These are phyloP conservation scores for Tetrahymena thermophila DNA, from an alignment of 73 alveolate genomes.

Conservation along the genomic window DNA sequence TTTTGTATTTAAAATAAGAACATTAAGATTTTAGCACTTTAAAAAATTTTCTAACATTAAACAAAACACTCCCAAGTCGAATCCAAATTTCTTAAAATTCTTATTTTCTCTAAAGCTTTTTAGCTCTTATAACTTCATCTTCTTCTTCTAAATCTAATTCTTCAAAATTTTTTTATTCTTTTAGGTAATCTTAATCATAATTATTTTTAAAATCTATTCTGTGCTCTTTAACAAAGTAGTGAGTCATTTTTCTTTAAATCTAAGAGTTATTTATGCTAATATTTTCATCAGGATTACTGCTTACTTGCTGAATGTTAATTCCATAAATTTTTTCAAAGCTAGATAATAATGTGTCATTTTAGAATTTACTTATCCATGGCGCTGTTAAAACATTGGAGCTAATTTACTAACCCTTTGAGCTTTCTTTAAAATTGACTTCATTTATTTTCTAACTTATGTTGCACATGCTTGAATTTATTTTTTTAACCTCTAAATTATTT, in stretches of 20 bases:
- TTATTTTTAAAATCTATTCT: background rate
- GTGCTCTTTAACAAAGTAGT: background rate
- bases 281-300: background rate
- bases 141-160: background rate
- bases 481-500: background rate
- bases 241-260: background rate
- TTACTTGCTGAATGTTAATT: background rate
- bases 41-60: background rate
- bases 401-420: background rate
- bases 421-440: background rate
- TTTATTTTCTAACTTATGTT: background rate
- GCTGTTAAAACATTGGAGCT: background rate
- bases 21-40: background rate
- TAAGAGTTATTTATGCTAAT: background rate
- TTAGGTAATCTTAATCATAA: background rate
- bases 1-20: background rate
- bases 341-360: background rate
- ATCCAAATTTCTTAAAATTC: background rate
- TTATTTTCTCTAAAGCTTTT: background rate
- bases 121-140: background rate
- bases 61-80: background rate
- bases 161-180: background rate
- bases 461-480: background rate
- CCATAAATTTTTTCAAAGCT: background rate
- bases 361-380: background rate